A percentile compares a stretch with the other conserved stretches of the same genome.
These are phyloP conservation scores for Carnegiea gigantea DNA, from an alignment of 179 eudicot species.

Conservation along the genomic window DNA sequence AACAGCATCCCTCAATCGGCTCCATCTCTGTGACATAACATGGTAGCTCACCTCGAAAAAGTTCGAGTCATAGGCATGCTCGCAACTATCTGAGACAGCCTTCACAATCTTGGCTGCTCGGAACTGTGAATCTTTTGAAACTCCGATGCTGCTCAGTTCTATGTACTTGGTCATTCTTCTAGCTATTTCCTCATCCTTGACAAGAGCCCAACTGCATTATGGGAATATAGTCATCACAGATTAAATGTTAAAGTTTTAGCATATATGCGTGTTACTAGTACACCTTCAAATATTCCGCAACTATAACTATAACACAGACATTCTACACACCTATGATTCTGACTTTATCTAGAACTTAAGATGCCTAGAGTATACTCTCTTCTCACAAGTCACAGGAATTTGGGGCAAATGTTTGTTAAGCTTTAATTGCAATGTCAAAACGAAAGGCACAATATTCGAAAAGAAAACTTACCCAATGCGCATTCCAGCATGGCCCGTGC, in stretches of 20 bases:
- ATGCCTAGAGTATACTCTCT: no score
- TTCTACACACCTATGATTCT: no score
- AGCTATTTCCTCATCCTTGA: constrained; percentile 73
- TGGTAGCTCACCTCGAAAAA: constrained; percentile 59
- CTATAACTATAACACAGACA: no score
- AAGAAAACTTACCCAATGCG: constrained; percentile 62
- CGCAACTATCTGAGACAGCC: constrained; percentile 57
- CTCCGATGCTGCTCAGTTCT: constrained; percentile 85
- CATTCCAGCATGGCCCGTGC: constrained; percentile 88
- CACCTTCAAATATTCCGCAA: no score
- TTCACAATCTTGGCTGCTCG: constrained; percentile 84
- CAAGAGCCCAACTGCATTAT: constrained; percentile 84
- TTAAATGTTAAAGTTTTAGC: no score
- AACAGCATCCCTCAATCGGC: constrained; percentile 59
- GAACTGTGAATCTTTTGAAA: constrained; percentile 87
- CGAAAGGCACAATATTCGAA: not conserved
- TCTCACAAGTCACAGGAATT: no score
- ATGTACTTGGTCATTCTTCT: constrained; percentile 81
- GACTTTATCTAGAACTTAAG: no score
- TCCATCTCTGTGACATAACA: constrained; percentile 68
- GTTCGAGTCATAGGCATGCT: constrained; percentile 20
- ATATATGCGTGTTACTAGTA: no score
- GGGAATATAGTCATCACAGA: not conserved
- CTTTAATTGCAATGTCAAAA: no score
- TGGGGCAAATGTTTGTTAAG: no score